Evolutionary conservation across 75 land plant genomes (phyloP).

Genomic region (Picea sitchensis): DNA sequence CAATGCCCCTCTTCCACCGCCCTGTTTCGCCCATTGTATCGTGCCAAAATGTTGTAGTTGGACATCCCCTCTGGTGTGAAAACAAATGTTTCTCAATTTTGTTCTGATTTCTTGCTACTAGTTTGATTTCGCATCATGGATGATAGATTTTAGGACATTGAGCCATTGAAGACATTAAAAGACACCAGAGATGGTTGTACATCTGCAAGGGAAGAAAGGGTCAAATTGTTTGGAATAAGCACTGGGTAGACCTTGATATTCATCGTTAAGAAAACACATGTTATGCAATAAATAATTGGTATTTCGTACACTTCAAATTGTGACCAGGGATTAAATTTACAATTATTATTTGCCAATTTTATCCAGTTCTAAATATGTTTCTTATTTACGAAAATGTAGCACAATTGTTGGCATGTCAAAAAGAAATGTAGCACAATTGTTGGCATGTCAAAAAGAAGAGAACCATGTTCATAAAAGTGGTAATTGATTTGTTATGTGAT

Average conservation of each 20-base stretch:
- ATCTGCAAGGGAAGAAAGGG: no score
- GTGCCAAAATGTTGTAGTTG: no score
- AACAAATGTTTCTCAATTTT: no score
- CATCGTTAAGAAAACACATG: not conserved
- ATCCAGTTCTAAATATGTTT: not conserved
- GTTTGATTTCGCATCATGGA: no score
- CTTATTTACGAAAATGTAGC: not conserved
- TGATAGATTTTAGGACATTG: no score
- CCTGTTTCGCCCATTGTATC: no score
- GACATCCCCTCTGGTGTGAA: no score
- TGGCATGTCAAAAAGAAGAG: not conserved
- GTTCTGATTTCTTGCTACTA: no score
- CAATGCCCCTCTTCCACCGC: no score
- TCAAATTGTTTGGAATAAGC: not conserved
- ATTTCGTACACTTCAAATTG: not conserved
- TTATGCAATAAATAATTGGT: not conserved
- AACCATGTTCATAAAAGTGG: not conserved
- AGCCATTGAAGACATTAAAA: no score
- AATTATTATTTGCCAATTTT: not conserved
- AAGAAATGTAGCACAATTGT: not conserved
- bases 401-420: not conserved
- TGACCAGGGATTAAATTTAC: not conserved
- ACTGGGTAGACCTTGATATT: not conserved
- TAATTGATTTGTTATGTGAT: not conserved
- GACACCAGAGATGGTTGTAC: no score